These are phyloP conservation scores for Solidago caesia DNA, from an alignment of 129 eudicot species.

Conservation along the genomic window DNA sequence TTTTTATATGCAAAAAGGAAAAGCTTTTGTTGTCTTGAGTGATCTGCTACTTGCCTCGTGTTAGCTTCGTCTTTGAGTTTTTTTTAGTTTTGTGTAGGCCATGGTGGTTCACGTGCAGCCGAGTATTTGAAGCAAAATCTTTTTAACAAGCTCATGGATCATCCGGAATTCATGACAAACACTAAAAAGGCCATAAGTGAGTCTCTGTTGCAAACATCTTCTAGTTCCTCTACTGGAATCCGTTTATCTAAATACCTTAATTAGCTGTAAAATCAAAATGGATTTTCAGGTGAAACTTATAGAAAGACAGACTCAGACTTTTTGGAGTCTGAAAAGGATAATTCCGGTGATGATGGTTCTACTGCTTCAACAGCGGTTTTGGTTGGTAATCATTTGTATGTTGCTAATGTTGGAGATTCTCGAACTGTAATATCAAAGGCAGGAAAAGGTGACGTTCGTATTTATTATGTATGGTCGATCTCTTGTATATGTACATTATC, in stretches of 20 bases:
- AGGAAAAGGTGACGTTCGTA: slow-evolving; percentile 61
- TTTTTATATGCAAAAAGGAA: not conserved
- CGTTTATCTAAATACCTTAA: no score
- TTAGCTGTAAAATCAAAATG: not conserved
- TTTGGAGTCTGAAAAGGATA: slow-evolving; percentile 76
- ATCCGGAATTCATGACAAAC: slow-evolving; percentile 61
- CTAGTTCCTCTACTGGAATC: not conserved
- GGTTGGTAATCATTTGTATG: slow-evolving; percentile 76
- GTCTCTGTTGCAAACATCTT: slow-evolving; percentile 25
- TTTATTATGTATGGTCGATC: not conserved
- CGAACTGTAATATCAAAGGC: slow-evolving; percentile 75
- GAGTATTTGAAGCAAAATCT: slow-evolving; percentile 71
- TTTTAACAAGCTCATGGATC: slow-evolving; percentile 73
- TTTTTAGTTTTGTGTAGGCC: slow-evolving; percentile 52
- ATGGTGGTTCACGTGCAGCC: slow-evolving; percentile 96
- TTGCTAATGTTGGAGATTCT: slow-evolving; percentile 97
- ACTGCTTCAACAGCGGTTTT: slow-evolving; percentile 95
- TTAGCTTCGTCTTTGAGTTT: not conserved
- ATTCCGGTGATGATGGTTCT: slow-evolving; percentile 87
- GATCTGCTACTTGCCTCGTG: no score
- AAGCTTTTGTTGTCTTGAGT: no score
- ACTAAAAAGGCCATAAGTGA: slow-evolving; percentile 77
- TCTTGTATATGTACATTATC: not conserved
- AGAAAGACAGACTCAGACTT: slow-evolving; percentile 66
- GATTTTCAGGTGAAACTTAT: slow-evolving; percentile 71